These are phyloP conservation scores for Coniochaeta prunicola DNA, from an alignment of 2,329 filamentous ascomycete species.

Conservation along the genomic window DNA sequence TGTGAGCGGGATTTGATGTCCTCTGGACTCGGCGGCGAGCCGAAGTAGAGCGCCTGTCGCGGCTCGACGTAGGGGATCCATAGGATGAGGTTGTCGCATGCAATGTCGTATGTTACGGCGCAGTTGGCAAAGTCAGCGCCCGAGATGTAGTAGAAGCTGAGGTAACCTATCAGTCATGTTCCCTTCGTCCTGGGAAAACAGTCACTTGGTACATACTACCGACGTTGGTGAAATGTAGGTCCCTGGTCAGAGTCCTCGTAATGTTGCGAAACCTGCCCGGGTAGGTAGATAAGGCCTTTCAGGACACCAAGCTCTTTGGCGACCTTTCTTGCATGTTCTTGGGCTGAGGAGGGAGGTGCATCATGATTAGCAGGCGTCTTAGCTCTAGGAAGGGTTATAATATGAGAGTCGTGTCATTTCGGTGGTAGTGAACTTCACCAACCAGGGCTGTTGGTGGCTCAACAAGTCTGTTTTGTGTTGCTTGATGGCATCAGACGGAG, in stretches of 20 bases:
- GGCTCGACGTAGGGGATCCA: slow-evolving; percentile 67
- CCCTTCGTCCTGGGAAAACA: too few relatives aligned
- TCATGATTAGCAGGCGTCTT: background rate
- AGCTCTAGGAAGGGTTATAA: background rate
- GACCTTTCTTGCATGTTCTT: slow-evolving; percentile 50
- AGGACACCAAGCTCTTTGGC: slow-evolving; percentile 39
- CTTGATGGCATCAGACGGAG: background rate
- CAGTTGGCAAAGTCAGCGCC: slow-evolving; percentile 49
- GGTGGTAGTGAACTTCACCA: background rate
- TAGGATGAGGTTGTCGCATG: slow-evolving; percentile 55
- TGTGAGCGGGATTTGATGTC: slow-evolving; percentile 58
- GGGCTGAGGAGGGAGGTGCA: slow-evolving; percentile 29
- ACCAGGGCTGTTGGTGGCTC: background rate
- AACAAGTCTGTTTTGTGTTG: background rate
- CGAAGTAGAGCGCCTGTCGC: slow-evolving; percentile 55
- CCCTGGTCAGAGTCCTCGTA: slow-evolving; percentile 54
- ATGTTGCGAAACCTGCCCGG: slow-evolving; percentile 40
- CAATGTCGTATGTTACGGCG: slow-evolving; percentile 50
- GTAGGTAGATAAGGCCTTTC: slow-evolving; percentile 48
- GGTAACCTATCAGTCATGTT: background rate
- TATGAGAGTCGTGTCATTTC: background rate
- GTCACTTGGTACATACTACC: slow-evolving; percentile 38
- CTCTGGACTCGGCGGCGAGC: slow-evolving; percentile 49
- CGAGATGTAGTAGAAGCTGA: slow-evolving; percentile 52
- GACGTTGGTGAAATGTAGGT: slow-evolving; percentile 47